Evolutionary conservation across 2,329 filamentous ascomycete species (phyloP).

Genomic region (Sclerotinia glacialis): DNA sequence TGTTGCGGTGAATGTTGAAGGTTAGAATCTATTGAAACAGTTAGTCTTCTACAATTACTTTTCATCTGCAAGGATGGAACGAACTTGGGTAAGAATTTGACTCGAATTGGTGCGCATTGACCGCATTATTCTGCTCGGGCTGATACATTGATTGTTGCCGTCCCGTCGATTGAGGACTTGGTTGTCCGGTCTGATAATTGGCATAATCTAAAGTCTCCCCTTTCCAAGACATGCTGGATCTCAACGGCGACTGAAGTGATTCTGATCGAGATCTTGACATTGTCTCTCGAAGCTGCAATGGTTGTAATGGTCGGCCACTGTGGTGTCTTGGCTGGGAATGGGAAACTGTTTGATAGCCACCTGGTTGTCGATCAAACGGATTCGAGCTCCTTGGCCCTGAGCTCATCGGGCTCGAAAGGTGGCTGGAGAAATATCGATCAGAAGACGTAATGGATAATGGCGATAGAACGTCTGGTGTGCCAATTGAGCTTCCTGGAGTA

Average conservation of each 20-base stretch:
- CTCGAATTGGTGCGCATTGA: conserved; percentile 50
- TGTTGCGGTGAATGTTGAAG: conserved; percentile 49
- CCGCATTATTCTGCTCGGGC: conserved; percentile 46
- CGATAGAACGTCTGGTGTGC: conserved; percentile 54
- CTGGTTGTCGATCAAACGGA: conserved; percentile 53
- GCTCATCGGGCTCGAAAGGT: conserved; percentile 49
- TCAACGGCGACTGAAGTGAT: conserved; percentile 56
- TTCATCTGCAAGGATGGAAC: conserved; percentile 28
- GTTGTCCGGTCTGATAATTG: conserved; percentile 48
- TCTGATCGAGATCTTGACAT: conserved; percentile 57
- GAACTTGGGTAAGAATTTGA: conserved; percentile 52
- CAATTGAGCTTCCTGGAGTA: conserved; percentile 51
- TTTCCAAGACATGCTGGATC: conserved; percentile 63
- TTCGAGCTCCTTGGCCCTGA: conserved; percentile 51
- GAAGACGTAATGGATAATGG: conserved; percentile 54
- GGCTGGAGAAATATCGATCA: conserved; percentile 53
- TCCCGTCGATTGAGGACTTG: conserved; percentile 48
- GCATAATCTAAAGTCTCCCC: conserved; percentile 56
- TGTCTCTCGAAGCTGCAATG: conserved; percentile 57
- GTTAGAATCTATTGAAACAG: conserved; percentile 43
- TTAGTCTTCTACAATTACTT: conserved; percentile 33
- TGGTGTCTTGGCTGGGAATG: conserved; percentile 45
- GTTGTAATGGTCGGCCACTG: conserved; percentile 51
- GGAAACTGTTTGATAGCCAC: conserved; percentile 48
- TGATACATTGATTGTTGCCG: conserved; percentile 52